Evolutionary conservation across 176 grass and related monocot genomes (phyloP).

Genomic region (Juncus inflexus): DNA sequence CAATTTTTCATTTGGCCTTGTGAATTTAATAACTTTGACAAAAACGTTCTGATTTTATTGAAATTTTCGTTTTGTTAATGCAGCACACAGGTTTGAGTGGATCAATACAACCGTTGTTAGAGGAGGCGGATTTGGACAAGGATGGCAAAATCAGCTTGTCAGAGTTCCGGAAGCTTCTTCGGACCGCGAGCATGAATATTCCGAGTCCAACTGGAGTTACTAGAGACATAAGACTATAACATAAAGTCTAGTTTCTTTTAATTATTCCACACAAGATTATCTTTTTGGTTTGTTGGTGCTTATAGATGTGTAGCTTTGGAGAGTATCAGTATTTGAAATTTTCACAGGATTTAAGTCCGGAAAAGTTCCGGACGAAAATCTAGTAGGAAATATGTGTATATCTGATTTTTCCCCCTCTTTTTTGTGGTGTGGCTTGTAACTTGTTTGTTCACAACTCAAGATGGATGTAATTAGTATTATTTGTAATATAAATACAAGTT

Average conservation of each 20-base stretch:
- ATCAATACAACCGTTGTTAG: slow-evolving; percentile 69
- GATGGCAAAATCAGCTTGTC: slow-evolving; percentile 84
- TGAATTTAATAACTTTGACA: not conserved
- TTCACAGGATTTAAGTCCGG: slow-evolving; percentile 5
- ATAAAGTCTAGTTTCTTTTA: not conserved
- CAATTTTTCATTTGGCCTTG: not conserved
- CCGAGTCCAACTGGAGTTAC: slow-evolving; percentile 63
- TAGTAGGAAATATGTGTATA: slow-evolving; percentile 25
- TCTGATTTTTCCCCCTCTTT: slow-evolving; percentile 5
- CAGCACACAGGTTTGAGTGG: slow-evolving; percentile 84
- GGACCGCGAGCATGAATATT: slow-evolving; percentile 88
- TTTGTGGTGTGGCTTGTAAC: slow-evolving; percentile 4
- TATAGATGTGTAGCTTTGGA: slow-evolving; percentile 15
- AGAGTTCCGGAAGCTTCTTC: slow-evolving; percentile 75
- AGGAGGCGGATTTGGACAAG: slow-evolving; percentile 88
- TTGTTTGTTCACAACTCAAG: not conserved
- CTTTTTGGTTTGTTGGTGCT: slow-evolving; percentile 15
- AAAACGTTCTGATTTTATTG: not conserved
- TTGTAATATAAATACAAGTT: not conserved
- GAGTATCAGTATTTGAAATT: slow-evolving; percentile 16
- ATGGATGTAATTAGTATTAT: slow-evolving; percentile 10
- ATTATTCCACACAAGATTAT: not conserved
- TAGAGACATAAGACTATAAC: slow-evolving; percentile 20
- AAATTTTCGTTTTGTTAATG: slow-evolving; percentile 5
- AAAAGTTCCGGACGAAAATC: slow-evolving; percentile 15